Base-by-base conservation (phyloP, 2,329 filamentous ascomycete species). In the Fusarium denticulatum region DNA sequence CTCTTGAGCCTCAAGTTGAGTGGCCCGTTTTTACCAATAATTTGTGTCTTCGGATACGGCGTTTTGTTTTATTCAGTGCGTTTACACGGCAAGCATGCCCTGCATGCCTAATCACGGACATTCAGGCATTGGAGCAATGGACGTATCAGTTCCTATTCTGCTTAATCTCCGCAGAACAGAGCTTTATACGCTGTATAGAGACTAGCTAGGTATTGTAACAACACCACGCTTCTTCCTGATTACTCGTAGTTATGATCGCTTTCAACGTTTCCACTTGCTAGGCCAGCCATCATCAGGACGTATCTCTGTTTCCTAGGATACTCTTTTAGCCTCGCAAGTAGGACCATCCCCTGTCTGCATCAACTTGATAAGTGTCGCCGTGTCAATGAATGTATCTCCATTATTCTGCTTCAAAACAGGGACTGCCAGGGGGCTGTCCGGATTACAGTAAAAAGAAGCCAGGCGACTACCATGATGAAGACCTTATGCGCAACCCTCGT, bases 401-500 rank as follows among this genome's bases (percentile, higher is more conserved):
- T 36, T 32, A 18, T 24, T 39, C 28, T n/a, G 24, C 15, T 59
- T 26, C 34, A 30, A n/a, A 28, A 7, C 22, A 30, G 22, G 6
- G 13, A 12, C 56, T 50, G 30, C 42, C 52, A 46, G 14, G 12
- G 32, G 7, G 16, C 30, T 16, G n/a, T 22, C 37, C 28, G 15
- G 26, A 30, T 45, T 56, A 45, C 49, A 18, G 30, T 28, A 28
- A 30, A 58, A 43, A 70, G 36, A 24, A 34, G 34, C 28, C 61
- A 36, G 46, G 36, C 37, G 45, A 24, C 34, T 24, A 46, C 18
- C 14, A 39, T 16, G 24, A 72, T 53, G 14, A n/a, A 26, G 16
- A 69, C 24, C n/a, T 30, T 62, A 26, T 72, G 59, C 13, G 12
- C 39, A 55, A 46, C 36, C 56, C 69, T 53, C 37, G 39, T 40